These are phyloP conservation scores for Colletotrichum scovillei DNA, from an alignment of 2,329 filamentous ascomycete species.

Conservation along the genomic window DNA sequence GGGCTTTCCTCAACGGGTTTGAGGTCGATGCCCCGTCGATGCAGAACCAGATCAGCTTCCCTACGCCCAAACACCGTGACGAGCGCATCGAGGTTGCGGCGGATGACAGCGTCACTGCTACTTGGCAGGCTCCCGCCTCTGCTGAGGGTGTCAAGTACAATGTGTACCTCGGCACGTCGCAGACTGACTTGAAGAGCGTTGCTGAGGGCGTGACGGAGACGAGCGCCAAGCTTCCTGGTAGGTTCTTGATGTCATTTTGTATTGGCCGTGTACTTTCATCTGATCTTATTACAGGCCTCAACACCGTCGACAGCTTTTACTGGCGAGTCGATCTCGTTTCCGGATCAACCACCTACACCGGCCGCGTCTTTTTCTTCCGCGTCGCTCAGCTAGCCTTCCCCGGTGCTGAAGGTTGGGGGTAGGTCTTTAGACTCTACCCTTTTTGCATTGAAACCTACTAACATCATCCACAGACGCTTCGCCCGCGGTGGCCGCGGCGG, in stretches of 20 bases:
- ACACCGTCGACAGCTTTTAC: constrained; percentile 42
- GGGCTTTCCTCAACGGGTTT: constrained; percentile 46
- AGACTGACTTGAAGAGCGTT: constrained; percentile 34
- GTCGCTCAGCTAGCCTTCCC: constrained; percentile 49
- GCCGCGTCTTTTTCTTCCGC: constrained; percentile 45
- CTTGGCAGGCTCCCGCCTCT: constrained; percentile 40
- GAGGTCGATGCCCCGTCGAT: constrained; percentile 43
- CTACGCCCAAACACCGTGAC: constrained; percentile 42
- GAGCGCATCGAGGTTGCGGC: constrained; percentile 40
- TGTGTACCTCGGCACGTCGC: constrained; percentile 41
- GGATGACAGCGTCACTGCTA: constrained; percentile 31
- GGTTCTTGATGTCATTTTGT: neutral
- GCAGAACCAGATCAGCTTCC: constrained; percentile 41
- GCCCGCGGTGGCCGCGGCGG: constrained; percentile 50
- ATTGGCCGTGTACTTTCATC: neutral
- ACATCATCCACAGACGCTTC: constrained; percentile 38
- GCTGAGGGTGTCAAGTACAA: constrained; percentile 39
- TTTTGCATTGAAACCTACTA: neutral
- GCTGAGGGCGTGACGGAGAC: constrained; percentile 30
- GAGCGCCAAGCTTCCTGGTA: constrained; percentile 16
- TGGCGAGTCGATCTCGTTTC: constrained; percentile 45
- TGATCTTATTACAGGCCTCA: constrained; percentile 27
- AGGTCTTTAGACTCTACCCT: neutral
- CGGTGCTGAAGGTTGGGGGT: constrained; percentile 50
- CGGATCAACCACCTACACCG: constrained; percentile 35